Conservation (phyloP, 331 rosid species). For the Saraca asoca region DNA sequence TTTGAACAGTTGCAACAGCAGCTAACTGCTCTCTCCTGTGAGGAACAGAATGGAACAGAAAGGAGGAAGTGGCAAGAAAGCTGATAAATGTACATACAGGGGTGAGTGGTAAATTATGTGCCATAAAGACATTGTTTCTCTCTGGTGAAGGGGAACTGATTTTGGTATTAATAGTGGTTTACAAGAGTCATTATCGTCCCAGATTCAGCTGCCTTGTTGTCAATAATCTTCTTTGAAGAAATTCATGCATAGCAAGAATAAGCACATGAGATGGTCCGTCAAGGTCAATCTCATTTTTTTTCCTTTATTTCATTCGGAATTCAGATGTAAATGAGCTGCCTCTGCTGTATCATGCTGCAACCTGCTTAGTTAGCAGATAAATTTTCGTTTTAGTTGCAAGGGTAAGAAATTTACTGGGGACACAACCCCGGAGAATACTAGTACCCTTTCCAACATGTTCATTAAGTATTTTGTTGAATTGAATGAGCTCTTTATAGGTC, state of each 20-base stretch:
- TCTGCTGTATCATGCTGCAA: constrained; percentile 42
- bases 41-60: constrained; percentile 68
- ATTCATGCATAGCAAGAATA: constrained; percentile 40
- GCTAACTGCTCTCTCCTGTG: constrained; percentile 51
- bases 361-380: constrained; percentile 40
- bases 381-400: constrained; percentile 28
- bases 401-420: constrained; percentile 37
- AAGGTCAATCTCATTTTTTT: constrained; percentile 34
- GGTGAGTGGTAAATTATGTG: constrained; percentile 47
- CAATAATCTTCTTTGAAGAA: constrained; percentile 38
- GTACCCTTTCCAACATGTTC: neutral
- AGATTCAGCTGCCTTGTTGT: constrained; percentile 41
- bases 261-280: constrained; percentile 36
- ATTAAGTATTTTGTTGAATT: constrained; percentile 9
- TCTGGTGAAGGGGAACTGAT: constrained; percentile 35
- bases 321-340: constrained; percentile 42
- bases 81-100: constrained; percentile 46
- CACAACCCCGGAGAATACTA: constrained; percentile 37
- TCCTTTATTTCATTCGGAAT: constrained; percentile 33
- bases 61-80: constrained; percentile 61
- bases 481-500: constrained; percentile 44
- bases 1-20: constrained; percentile 80
- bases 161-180: constrained; percentile 35
- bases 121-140: constrained; percentile 42
- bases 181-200: constrained; percentile 36